phyloP scores from a whole-genome alignment of 495 filamentous ascomycete genomes.

The Trypethelium eluteriae region DNA sequence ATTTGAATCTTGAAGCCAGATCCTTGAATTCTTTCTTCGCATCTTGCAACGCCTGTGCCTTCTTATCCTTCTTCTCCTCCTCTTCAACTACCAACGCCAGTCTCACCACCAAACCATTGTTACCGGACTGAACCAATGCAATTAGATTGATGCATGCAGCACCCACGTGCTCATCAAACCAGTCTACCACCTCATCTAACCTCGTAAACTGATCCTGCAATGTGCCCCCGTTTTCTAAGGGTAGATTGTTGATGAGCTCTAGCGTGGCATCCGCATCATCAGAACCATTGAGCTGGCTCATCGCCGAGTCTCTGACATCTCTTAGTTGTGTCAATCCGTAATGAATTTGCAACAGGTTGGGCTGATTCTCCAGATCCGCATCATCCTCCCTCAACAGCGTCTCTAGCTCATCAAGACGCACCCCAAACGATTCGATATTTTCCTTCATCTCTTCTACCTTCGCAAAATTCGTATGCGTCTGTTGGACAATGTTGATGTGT shows the following conservation, averaged over 20 bases:
- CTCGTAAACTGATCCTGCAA: conserved; percentile 80
- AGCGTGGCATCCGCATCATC: conserved; percentile 26
- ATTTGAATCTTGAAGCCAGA: conserved; percentile 85
- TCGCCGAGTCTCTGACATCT: conserved; percentile 89
- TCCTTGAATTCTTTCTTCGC: conserved; percentile 92
- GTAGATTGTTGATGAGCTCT: conserved; percentile 38
- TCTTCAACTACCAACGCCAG: conserved; percentile 87
- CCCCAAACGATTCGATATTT: conserved; percentile 77
- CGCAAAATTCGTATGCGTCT: conserved; percentile 89
- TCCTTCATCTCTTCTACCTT: conserved; percentile 85
- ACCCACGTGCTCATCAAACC: conserved; percentile 93
- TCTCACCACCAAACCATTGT: conserved; percentile 79
- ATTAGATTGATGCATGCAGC: conserved; percentile 84
- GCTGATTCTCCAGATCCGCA: conserved; percentile 78
- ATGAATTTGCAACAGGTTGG: conserved; percentile 79
- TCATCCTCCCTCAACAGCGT: conserved; percentile 72
- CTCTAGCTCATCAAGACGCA: conserved; percentile 64
- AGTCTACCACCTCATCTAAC: conserved; percentile 79
- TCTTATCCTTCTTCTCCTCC: conserved; percentile 91
- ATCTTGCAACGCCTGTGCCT: conserved; percentile 81
- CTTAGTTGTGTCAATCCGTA: conserved; percentile 84
- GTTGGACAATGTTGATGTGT: conserved; percentile 86
- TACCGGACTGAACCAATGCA: conserved; percentile 71
- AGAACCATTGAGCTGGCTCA: conserved; percentile 60
- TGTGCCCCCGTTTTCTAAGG: conserved; percentile 57